Evolutionary conservation across 2,329 filamentous ascomycete species (phyloP).

Genomic region (Eutypella sp.): DNA sequence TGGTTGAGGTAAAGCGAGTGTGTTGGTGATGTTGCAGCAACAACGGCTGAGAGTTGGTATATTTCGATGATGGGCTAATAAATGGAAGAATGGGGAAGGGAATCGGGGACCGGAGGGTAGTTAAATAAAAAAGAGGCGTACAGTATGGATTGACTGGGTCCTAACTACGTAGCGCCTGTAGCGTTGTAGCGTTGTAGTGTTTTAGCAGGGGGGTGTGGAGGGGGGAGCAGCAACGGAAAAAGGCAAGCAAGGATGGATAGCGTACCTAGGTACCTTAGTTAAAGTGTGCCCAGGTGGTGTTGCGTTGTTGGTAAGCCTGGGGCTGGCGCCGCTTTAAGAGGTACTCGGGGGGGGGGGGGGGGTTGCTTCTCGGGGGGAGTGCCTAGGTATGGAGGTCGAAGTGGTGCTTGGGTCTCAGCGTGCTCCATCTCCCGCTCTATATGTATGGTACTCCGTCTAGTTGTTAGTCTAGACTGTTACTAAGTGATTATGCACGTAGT

Average conservation of each 20-base stretch:
- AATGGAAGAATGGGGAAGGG: slow-evolving; percentile 27
- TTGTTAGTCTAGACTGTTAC: neutral
- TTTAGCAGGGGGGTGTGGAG: neutral
- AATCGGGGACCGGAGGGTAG: slow-evolving; percentile 28
- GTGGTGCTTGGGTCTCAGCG: neutral
- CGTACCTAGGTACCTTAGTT: no score
- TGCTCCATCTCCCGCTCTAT: no score
- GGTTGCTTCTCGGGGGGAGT: no score
- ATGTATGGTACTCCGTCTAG: neutral
- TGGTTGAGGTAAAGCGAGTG: slow-evolving; percentile 45
- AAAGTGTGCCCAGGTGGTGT: no score
- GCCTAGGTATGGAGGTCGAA: no score
- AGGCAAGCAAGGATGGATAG: no score
- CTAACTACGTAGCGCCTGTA: slow-evolving; percentile 1
- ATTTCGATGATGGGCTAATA: slow-evolving; percentile 29
- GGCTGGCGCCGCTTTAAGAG: no score
- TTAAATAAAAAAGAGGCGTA: slow-evolving; percentile 24
- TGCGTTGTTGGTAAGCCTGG: neutral
- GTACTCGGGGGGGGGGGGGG: no score
- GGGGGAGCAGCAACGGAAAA: neutral
- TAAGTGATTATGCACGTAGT: neutral
- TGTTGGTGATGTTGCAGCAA: slow-evolving; percentile 38
- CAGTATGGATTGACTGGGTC: slow-evolving; percentile 7
- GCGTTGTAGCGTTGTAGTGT: neutral
- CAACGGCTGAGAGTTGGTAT: slow-evolving; percentile 29